phyloP scores from a whole-genome alignment of 2,329 filamentous ascomycete genomes.

The Xylariomycetidae sp. region DNA sequence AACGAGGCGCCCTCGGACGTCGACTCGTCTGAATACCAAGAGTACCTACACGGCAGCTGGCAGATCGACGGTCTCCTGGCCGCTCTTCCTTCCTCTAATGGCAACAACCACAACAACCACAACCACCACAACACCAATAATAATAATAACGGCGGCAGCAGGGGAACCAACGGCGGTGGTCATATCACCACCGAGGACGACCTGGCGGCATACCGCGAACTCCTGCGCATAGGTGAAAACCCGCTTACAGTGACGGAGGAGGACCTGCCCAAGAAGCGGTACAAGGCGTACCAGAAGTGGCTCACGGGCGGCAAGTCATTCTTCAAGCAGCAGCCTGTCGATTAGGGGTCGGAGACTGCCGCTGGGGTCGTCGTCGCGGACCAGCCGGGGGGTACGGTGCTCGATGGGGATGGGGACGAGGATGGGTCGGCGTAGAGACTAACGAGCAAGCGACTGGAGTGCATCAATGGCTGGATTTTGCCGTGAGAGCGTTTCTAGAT shows the following conservation, averaged over 20 bases:
- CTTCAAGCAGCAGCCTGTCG: slow-evolving; percentile 81
- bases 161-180: no score
- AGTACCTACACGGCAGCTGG: slow-evolving; percentile 70
- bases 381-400: no score
- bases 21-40: slow-evolving; percentile 64
- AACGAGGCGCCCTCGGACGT: slow-evolving; percentile 58
- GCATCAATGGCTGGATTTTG: no score
- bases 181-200: slow-evolving; percentile 68
- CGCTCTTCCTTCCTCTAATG: no score
- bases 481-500: no score
- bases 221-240: slow-evolving; percentile 73
- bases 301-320: slow-evolving; percentile 88
- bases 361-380: neutral
- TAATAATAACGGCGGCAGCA: no score
- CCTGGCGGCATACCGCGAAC: slow-evolving; percentile 68
- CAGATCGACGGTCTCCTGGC: slow-evolving; percentile 52
- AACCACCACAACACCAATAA: no score
- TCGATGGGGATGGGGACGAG: slow-evolving; percentile 32
- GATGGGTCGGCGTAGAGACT: slow-evolving; percentile 27
- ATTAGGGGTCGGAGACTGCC: slow-evolving; percentile 35
- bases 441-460: no score
- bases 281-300: slow-evolving; percentile 96
- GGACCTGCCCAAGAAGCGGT: slow-evolving; percentile 86
- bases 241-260: slow-evolving; percentile 84
- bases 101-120: neutral